A percentile compares a stretch with the other conserved stretches of the same genome.
Conservation (phyloP, 2,329 filamentous ascomycete genomes). For the Davidsoniella eucalypti region DNA sequence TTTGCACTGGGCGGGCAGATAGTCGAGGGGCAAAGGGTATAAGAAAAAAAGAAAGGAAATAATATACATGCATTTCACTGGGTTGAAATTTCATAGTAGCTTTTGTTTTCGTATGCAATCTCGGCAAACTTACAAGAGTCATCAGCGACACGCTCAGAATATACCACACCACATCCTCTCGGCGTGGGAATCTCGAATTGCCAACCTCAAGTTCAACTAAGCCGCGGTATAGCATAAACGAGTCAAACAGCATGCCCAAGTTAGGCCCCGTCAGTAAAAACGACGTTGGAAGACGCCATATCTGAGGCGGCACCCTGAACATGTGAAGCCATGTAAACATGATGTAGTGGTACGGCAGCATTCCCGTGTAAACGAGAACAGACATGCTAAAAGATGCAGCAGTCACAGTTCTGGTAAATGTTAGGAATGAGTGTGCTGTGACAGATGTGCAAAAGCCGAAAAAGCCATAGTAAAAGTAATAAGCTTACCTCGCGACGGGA, state of each 20-base stretch:
- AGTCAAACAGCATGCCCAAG: conserved; percentile 48
- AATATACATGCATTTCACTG: conserved; percentile 1
- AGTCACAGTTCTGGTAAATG: conserved; percentile 43
- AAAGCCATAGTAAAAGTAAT: too few species aligned
- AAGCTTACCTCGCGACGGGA: conserved; percentile 26
- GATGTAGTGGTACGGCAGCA: conserved; percentile 34
- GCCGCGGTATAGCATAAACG: conserved; percentile 64
- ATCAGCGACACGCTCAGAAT: conserved; percentile 52
- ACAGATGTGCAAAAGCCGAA: too few species aligned
- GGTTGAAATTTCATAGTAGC: too few species aligned
- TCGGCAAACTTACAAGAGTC: conserved; percentile 53
- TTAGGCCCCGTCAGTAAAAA: conserved; percentile 26
- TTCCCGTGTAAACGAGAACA: conserved; percentile 35
- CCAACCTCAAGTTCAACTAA: conserved; percentile 55
- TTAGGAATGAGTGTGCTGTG: background rate
- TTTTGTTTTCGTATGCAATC: background rate
- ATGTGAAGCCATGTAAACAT: conserved; percentile 35
- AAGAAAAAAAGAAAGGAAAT: conserved; percentile 8
- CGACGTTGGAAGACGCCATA: conserved; percentile 27
- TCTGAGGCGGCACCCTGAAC: conserved; percentile 31
- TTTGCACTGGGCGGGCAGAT: conserved; percentile 65
- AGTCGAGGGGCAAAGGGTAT: conserved; percentile 31
- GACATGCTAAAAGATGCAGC: conserved; percentile 45
- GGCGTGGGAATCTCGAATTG: conserved; percentile 54
- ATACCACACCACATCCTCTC: conserved; percentile 70